phyloP scores from a whole-genome alignment of 2,329 filamentous ascomycete genomes.

The Dryadomyces sulphureus region DNA sequence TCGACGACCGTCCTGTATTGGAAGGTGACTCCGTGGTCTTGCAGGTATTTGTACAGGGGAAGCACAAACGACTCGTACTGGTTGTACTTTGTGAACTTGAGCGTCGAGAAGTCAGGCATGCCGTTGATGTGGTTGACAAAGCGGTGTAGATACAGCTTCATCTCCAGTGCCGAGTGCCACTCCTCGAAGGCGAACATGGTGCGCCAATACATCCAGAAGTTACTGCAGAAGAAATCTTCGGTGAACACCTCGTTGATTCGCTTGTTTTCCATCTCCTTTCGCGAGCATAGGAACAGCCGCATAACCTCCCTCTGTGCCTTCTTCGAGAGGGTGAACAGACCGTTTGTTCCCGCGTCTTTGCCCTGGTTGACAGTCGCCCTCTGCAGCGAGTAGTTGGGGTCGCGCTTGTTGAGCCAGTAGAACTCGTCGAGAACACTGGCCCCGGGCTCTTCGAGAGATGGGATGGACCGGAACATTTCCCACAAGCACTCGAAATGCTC shows the following conservation, averaged over 20 bases:
- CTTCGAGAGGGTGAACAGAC: slow-evolving; percentile 15
- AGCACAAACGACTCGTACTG: slow-evolving; percentile 21
- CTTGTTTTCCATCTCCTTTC: slow-evolving; percentile 15
- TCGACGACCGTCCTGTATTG: slow-evolving; percentile 13
- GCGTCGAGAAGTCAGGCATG: slow-evolving; percentile 17
- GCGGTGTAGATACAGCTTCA: slow-evolving; percentile 20
- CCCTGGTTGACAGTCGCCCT: slow-evolving; percentile 16
- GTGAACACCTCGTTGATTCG: slow-evolving; percentile 16
- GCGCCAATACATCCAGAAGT: slow-evolving; percentile 22
- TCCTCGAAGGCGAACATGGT: slow-evolving; percentile 21
- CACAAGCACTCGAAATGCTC: slow-evolving; percentile 19
- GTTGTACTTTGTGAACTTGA: slow-evolving; percentile 20
- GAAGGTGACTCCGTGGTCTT: slow-evolving; percentile 17
- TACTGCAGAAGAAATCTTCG: slow-evolving; percentile 19
- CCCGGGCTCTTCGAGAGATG: slow-evolving; percentile 14
- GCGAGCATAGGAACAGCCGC: slow-evolving; percentile 16
- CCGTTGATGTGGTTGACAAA: slow-evolving; percentile 16
- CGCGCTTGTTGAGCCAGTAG: slow-evolving; percentile 17
- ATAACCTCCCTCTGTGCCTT: slow-evolving; percentile 18
- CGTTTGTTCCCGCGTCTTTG: slow-evolving; percentile 14
- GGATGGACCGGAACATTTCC: slow-evolving; percentile 17
- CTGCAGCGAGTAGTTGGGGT: slow-evolving; percentile 14
- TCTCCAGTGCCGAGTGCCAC: slow-evolving; percentile 21
- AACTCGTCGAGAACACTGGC: slow-evolving; percentile 18
- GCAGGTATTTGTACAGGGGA: slow-evolving; percentile 17